These are phyloP conservation scores for Neurospora hispaniola DNA, from an alignment of 495 filamentous ascomycete genomes.

Conservation along the genomic window DNA sequence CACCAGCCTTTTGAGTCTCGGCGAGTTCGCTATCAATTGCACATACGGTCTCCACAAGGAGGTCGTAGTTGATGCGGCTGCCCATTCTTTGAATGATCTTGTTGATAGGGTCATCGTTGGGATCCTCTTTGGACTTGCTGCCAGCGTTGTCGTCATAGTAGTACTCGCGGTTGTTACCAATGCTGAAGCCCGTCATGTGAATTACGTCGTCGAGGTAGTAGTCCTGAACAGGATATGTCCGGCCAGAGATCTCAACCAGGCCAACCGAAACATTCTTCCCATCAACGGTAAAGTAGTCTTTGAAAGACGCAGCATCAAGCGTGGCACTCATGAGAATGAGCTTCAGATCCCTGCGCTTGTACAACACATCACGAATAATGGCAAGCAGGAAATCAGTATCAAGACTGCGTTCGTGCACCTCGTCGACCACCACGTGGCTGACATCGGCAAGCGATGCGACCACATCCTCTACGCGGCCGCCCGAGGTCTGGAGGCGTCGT, in stretches of 20 bases:
- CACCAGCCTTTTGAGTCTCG: constrained; percentile 53
- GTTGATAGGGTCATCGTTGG: constrained; percentile 39
- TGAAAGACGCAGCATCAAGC: constrained; percentile 80
- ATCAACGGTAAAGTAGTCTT: constrained; percentile 65
- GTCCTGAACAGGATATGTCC: constrained; percentile 84
- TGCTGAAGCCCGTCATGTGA: constrained; percentile 61
- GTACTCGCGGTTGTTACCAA: constrained; percentile 20
- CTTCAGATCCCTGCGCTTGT: constrained; percentile 68
- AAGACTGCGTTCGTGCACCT: constrained; percentile 91
- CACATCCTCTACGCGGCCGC: constrained; percentile 64
- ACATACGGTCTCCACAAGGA: constrained; percentile 67
- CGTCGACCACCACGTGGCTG: constrained; percentile 91
- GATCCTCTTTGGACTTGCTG: constrained; percentile 23
- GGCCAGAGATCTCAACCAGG: constrained; percentile 72
- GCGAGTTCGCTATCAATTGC: constrained; percentile 66
- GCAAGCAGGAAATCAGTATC: constrained; percentile 93
- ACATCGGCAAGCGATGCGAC: constrained; percentile 74
- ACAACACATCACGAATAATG: constrained; percentile 75
- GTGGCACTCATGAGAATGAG: constrained; percentile 98
- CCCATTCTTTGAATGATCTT: constrained; percentile 64
- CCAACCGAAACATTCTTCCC: constrained; percentile 48
- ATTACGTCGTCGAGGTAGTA: constrained; percentile 87
- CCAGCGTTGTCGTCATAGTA: constrained; percentile 26
- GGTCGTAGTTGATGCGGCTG: constrained; percentile 83
- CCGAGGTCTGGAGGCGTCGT: constrained; percentile 76